Percentiles rank a stretch among this genome's conserved stretches.
phyloP scores from a whole-genome alignment of 768 basidiomycete species.

The Favolaschia claudopus region DNA sequence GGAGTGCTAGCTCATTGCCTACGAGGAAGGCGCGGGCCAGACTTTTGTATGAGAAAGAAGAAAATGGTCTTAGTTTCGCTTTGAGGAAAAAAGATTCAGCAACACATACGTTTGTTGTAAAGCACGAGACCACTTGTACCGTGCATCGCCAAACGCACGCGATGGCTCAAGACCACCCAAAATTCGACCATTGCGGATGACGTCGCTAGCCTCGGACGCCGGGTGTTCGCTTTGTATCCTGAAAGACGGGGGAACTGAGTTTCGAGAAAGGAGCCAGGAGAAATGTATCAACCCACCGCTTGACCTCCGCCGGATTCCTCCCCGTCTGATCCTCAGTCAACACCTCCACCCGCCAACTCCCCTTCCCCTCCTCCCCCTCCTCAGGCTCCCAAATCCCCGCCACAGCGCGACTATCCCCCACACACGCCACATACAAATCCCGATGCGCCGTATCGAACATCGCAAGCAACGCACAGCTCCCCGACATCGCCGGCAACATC shows the following conservation, averaged over 20 bases:
- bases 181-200: constrained; percentile 82
- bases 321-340: constrained; percentile 97
- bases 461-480: constrained; percentile 91
- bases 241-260: neutral
- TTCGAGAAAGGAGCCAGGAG: neutral
- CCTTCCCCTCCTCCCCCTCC: constrained; percentile 63
- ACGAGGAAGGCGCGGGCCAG: constrained; percentile 65
- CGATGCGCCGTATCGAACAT: constrained; percentile 84
- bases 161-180: constrained; percentile 89
- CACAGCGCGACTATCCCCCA: constrained; percentile 95
- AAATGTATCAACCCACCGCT: constrained; percentile 59
- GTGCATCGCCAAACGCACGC: constrained; percentile 87
- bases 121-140: constrained; percentile 86
- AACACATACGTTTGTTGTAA: constrained; percentile 72
- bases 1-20: constrained; percentile 66
- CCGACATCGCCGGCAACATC: constrained; percentile 88
- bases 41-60: neutral
- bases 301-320: constrained; percentile 83
- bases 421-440: constrained; percentile 88
- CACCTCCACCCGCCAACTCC: constrained; percentile 92
- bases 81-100: neutral
- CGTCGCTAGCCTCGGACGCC: constrained; percentile 70
- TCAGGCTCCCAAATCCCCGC: constrained; percentile 89
- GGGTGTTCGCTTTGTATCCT: constrained; percentile 90
- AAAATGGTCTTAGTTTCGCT: neutral